Evolutionary conservation across 768 basidiomycete genomes (phyloP).

Genomic region (Kwoniella sp.): DNA sequence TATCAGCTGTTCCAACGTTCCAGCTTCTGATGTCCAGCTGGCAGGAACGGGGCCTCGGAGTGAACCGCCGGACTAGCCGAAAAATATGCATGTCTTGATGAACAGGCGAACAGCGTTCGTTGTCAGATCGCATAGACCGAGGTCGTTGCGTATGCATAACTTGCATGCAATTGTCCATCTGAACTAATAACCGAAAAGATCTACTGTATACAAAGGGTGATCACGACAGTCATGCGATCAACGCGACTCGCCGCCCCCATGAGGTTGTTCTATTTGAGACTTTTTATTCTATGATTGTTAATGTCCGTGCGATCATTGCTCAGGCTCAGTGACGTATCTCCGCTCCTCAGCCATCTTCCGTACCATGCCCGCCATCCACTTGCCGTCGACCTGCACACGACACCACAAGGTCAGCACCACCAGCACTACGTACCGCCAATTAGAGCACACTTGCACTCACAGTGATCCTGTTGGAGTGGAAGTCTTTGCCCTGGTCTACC

Average conservation of each 20-base stretch:
- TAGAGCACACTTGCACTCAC: slow-evolving; percentile 8
- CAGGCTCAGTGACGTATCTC: slow-evolving; percentile 21
- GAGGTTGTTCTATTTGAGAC: neutral
- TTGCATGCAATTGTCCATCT: neutral
- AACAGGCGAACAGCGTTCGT: no score
- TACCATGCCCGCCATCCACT: slow-evolving; percentile 23
- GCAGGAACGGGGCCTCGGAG: neutral
- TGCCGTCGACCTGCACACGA: slow-evolving; percentile 19
- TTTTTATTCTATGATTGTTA: neutral
- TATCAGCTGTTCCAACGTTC: no score
- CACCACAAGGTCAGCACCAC: neutral
- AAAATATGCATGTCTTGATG: no score
- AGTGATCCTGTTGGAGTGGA: slow-evolving; percentile 21
- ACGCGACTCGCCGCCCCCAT: neutral
- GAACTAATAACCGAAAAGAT: neutral
- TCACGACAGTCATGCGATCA: neutral
- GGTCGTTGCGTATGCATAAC: no score
- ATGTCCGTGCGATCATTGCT: slow-evolving; percentile 4
- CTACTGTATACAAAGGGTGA: neutral
- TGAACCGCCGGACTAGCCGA: neutral
- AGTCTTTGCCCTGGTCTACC: slow-evolving; percentile 24
- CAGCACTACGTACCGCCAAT: no score
- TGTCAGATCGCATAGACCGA: no score
- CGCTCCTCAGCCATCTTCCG: slow-evolving; percentile 15
- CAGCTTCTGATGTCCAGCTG: no score